Percentiles rank a stretch among this genome's conserved stretches.
Conservation (phyloP, 345 rosid genomes). For the Nephelium lappaceum region DNA sequence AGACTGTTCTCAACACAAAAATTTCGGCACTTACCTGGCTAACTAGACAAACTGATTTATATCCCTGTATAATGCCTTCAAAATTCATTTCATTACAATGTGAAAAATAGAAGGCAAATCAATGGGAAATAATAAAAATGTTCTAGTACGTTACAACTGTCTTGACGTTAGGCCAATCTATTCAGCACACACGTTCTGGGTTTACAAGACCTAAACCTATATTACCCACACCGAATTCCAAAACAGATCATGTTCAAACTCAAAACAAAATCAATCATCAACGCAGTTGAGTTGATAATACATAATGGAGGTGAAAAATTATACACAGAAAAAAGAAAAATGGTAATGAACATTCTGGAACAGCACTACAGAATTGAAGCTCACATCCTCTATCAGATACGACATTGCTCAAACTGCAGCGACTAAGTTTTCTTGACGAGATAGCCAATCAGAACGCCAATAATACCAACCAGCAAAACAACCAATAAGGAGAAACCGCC, state of each 20-base stretch:
- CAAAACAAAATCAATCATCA: not conserved
- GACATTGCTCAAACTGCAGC: not conserved
- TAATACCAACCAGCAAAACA: constrained; percentile 57
- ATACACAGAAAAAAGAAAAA: constrained; percentile 7
- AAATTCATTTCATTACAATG: not conserved
- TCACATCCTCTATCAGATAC: not conserved
- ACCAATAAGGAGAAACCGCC: constrained; percentile 52
- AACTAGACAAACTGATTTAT: not conserved
- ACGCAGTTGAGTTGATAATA: constrained; percentile 1
- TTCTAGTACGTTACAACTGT: not conserved
- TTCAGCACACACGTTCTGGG: not conserved
- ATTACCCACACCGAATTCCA: not conserved
- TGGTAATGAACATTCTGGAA: not conserved
- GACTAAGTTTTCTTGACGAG: constrained; percentile 41
- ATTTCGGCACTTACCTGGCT: too few relatives aligned
- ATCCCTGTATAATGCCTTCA: not conserved
- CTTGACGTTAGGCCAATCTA: not conserved
- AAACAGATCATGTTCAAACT: not conserved
- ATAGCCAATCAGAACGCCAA: constrained; percentile 66
- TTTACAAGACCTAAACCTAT: constrained; percentile 11
- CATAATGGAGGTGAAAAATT: not conserved
- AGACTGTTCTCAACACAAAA: too few relatives aligned
- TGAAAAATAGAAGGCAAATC: not conserved
- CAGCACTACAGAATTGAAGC: not conserved
- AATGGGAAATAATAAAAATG: not conserved